Base-by-base conservation (phyloP, 139 green algal genomes). In the Dunaliella primolecta region DNA sequence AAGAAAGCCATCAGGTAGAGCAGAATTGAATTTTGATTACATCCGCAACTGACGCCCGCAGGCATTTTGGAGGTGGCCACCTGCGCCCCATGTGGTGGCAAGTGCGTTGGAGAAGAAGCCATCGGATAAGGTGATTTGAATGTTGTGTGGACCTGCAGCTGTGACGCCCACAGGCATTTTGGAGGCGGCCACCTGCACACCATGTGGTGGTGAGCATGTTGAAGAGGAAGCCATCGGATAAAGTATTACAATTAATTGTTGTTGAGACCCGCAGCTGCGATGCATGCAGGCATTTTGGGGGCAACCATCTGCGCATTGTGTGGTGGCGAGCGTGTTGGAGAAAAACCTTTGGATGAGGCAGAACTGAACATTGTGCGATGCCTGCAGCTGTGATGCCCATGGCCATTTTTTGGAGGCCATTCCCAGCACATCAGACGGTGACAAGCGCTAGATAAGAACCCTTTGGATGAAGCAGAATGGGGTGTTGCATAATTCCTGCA, bases 21-120 rank as follows among this genome's bases (percentile, higher is more conserved):
- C 86, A 32, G 95, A 95, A 37, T 84, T 81, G 31, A 84, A 71
- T 11, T 82, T 29, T 72, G 56, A 72, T 29, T 72, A 21, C 56
- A 21, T 72, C 20, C 72, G 20, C 72, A 29, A 30, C n/a, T 79
- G 31, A 96, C 87, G 35, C 94, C 94, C 37, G 86, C 81, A 11
- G 92, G 88, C 78, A 98, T 89, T 84, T 95, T 95, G 64, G 94
- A 89, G 15, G 86, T 81, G 27, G 98, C 95, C 2, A 91, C 81
- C 88, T 91, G 88, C 56, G 34, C 3, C 72, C 56, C 20, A 15
- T 29, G 15, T 77, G 11, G 27, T 7, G 7, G 21, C 71, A 77
- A 35, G 21, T 2, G 85, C 98, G 94, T 75, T 98, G 91, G 89
- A 97, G 97, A 27, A 98, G 86, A 98, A 98, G 36, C 96, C 96